Evolutionary conservation across 257 asterid species (phyloP), one percentile per base, ranked within the genome.

Genomic region (Penstemon newberryi): DNA sequence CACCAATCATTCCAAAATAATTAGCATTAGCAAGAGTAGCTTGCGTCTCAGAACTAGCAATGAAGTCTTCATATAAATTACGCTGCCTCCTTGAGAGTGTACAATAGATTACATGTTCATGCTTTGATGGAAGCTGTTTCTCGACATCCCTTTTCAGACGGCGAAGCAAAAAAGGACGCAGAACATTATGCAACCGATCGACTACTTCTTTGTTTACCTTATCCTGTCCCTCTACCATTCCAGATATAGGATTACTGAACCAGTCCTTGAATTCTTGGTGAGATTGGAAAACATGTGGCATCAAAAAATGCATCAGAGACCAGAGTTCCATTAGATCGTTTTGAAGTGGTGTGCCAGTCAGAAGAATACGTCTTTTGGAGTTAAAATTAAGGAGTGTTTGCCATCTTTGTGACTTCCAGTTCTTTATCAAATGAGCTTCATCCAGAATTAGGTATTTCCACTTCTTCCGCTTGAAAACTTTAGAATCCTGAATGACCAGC

Each of bases 371-470:
- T 79, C 99, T 81, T 83, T 94, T 94, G 18, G 99, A 91, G 82
- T 94, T 94, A 63, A 94, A 94, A 83, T 94, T 94, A 42, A 94
- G 91, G 56, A 94, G 94, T 37, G 99, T 94, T 80, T 94, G 99
- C 99, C 99, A 94, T 74, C 99, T 83, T 70, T 94, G 99, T 2
- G 99, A 94, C 87, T 91, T 94, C 99, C 99, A 94, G 77, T 94
- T 94, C 79, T 94, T 94, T 65, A 94, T 94, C 43, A 94, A 80
- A 74, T 94, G 99, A 51, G 99, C 99, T 85, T 94, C 99, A 73
- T 94, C 99, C 85, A 94, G 76, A 83, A 94, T 94, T 76, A 94
- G 81, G 82, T 94, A 94, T 67, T 86, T 94, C 99, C 97, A 94
- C 85, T 94, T 94, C 90, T 94, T 94, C 75, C 99, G 79, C 96